A percentile compares a stretch with the other conserved stretches of the same genome.
Conservation (phyloP, 1,284 basidiomycete species). For the Kalmanozyma brasiliensis region DNA sequence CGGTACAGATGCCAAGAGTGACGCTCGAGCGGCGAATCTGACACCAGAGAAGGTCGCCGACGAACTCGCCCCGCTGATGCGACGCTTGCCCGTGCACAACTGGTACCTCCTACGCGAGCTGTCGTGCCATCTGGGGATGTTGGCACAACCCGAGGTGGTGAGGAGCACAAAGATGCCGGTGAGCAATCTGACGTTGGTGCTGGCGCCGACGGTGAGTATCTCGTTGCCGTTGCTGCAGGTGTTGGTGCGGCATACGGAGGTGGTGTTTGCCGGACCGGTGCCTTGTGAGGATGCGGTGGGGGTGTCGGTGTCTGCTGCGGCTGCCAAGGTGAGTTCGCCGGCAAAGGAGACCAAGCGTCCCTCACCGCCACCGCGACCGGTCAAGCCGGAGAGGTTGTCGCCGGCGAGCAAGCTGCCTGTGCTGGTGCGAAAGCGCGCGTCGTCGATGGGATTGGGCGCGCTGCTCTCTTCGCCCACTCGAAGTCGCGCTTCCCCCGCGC, state of each 20-base stretch:
- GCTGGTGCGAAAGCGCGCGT: constrained; percentile 29
- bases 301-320: constrained; percentile 7
- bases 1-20: constrained; percentile 11
- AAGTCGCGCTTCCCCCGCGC: too few relatives aligned
- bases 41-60: background rate
- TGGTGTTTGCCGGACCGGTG: constrained; percentile 39
- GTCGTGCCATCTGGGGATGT: constrained; percentile 47
- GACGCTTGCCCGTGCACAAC: constrained; percentile 45
- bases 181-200: constrained; percentile 59
- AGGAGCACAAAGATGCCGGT: constrained; percentile 62
- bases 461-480: constrained; percentile 13
- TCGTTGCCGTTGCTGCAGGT: constrained; percentile 53
- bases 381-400: constrained; percentile 25
- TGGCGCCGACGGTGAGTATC: constrained; percentile 63
- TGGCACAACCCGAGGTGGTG: constrained; percentile 43
- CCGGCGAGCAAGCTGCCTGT: constrained; percentile 31
- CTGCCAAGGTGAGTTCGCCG: too few relatives aligned
- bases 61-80: constrained; percentile 41
- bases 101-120: constrained; percentile 66
- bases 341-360: background rate
- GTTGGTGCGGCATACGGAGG: constrained; percentile 44
- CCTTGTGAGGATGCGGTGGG: constrained; percentile 16
- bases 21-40: constrained; percentile 15
- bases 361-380: constrained; percentile 17
- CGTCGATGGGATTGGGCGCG: constrained; percentile 13